Conservation (phyloP, 2,329 filamentous ascomycete species). For the Myriosclerotinia scirpicola region DNA sequence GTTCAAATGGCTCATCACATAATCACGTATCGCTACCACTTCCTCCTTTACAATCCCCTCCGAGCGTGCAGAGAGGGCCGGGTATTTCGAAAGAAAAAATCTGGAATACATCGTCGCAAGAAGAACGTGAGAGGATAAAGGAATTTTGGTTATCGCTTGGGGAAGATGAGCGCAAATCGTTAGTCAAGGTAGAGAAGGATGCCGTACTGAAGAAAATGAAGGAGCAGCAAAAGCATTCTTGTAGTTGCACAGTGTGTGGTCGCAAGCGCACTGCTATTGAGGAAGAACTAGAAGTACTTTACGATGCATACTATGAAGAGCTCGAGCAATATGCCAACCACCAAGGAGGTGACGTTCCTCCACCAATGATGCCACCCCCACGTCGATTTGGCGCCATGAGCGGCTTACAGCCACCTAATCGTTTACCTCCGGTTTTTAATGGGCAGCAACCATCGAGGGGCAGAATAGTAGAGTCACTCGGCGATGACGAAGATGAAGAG, state of each 20-base stretch:
- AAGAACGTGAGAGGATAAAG: conserved; percentile 96
- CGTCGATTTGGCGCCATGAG: conserved; percentile 60
- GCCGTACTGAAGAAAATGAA: conserved; percentile 99
- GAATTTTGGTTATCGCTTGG: conserved; percentile 95
- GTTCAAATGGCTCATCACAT: conserved; percentile 36
- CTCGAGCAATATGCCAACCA: conserved; percentile 95
- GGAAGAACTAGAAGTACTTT: conserved; percentile 94
- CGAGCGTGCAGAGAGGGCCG: conserved; percentile 43
- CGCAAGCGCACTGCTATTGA: conserved; percentile 96
- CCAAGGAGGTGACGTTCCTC: conserved; percentile 68
- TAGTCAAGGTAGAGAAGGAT: conserved; percentile 98
- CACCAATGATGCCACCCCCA: conserved; percentile 66
- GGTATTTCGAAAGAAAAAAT: conserved; percentile 69
- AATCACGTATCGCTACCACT: conserved; percentile 40
- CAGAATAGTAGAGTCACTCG: conserved; percentile 68
- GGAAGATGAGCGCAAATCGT: conserved; percentile 89
- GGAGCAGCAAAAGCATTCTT: conserved; percentile 98
- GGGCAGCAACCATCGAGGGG: conserved; percentile 71
- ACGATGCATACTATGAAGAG: conserved; percentile 98
- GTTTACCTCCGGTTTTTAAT: conserved; percentile 57
- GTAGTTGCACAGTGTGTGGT: conserved; percentile 95
- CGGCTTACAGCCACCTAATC: conserved; percentile 57
- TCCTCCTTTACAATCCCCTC: conserved; percentile 42
- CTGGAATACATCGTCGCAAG: conserved; percentile 93
- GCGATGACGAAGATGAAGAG: conserved; percentile 47